Base-by-base conservation (phyloP, 2,329 filamentous ascomycete species). In the Ceratocystis albifundus region DNA sequence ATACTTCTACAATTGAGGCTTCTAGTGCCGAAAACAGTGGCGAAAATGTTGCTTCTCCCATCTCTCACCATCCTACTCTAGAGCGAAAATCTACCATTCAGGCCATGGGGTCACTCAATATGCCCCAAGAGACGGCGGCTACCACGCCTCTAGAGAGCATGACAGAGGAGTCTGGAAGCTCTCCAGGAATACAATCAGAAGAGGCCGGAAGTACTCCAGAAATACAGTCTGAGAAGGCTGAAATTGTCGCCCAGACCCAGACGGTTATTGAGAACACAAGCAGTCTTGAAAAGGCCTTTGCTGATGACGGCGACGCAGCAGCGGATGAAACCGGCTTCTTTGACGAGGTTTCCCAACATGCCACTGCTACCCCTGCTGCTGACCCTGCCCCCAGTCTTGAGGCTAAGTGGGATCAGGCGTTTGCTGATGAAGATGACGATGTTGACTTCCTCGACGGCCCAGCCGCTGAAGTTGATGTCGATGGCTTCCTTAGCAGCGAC, bases 371-470 rank as follows among this genome's bases (percentile, higher is more conserved):
- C 3, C 17, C 57, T 48, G 68, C 72, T 22, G 70, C 71, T 4
- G 77, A 82, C 5, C 82, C 86, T 53, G 88, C 93, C 3, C 53
- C 53, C 22, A 57, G 28, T 72, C 75, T 94, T 50, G 87, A 88
- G 59, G 88, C 88, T 20, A 86, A 90, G 70, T 96, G 93, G 89
- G 84, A 90, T 69, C 88, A 89, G 61, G 89, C 90, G 55, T 83
- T 96, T 71, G 89, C 79, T 68, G 89, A 79, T 15, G 88, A 89
- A 62, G 88, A 92, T 69, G 85, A 90, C 68, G 84, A 90, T 69
- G 85, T 86, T 28, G 80, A 80, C 28, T 81, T 86, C 53, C 78
- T 89, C 12, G 74, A 85, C 2, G 83, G 84, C 8, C 22, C 22
- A 7, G 59, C 59, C 10, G 72, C 74, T 36, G 80, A 80, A 65